Evolutionary conservation across 805 yeast species (phyloP).

Genomic region (Kazachstania africana): DNA sequence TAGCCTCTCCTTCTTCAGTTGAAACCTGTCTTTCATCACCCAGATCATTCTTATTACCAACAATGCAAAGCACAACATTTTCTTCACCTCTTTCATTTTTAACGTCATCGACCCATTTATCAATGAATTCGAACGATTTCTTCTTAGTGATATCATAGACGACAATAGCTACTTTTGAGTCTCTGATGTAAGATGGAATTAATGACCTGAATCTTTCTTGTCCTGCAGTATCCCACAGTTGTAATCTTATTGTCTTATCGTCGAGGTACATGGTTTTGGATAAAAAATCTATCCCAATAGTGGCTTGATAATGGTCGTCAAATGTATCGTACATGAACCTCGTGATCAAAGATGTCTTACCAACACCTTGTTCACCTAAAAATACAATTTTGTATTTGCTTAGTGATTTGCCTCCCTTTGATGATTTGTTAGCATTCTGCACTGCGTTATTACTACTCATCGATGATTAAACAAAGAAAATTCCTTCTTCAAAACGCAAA

Average conservation of each 20-base stretch:
- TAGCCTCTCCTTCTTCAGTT: slow-evolving; percentile 70
- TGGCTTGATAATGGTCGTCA: slow-evolving; percentile 89
- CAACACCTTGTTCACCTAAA: slow-evolving; percentile 94
- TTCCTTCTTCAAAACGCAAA: neutral
- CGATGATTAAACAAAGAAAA: neutral
- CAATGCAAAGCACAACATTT: slow-evolving; percentile 79
- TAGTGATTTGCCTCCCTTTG: slow-evolving; percentile 23
- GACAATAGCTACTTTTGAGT: slow-evolving; percentile 92
- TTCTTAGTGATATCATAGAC: slow-evolving; percentile 88
- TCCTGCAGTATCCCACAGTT: slow-evolving; percentile 97
- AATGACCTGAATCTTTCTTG: slow-evolving; percentile 92
- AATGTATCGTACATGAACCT: slow-evolving; percentile 96
- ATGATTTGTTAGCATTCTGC: slow-evolving; percentile 11
- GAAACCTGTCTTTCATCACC: slow-evolving; percentile 72
- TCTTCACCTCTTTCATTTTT: slow-evolving; percentile 79
- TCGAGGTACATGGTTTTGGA: slow-evolving; percentile 92
- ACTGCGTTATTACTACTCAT: slow-evolving; percentile 1
- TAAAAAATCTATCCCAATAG: slow-evolving; percentile 92
- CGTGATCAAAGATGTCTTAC: slow-evolving; percentile 92
- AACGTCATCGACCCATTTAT: slow-evolving; percentile 91
- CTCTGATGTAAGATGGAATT: slow-evolving; percentile 92
- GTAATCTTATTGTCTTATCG: slow-evolving; percentile 88
- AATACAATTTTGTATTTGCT: slow-evolving; percentile 81
- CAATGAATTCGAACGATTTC: slow-evolving; percentile 72
- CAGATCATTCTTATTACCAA: slow-evolving; percentile 85